A percentile compares a stretch with the other conserved stretches of the same genome.
phyloP scores from a whole-genome alignment of 345 rosid genomes.

The Brassica rapa region DNA sequence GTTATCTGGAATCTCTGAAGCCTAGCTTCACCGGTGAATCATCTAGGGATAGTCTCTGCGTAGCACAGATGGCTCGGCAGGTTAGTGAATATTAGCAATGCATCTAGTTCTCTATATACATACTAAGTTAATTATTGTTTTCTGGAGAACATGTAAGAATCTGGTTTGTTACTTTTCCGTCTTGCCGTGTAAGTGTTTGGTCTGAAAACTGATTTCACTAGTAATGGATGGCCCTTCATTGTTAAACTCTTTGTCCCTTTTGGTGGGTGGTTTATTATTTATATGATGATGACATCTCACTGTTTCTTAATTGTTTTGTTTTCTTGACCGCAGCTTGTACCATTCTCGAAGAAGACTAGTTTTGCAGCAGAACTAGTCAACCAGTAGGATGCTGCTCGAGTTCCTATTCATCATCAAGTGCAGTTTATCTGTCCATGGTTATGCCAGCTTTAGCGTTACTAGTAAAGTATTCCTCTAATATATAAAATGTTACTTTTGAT shows the following conservation, averaged over 20 bases:
- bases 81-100: constrained; percentile 41
- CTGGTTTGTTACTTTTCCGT: background rate
- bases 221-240: background rate
- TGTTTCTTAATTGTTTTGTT: constrained; percentile 15
- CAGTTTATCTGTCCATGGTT: constrained; percentile 1
- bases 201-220: constrained; percentile 19
- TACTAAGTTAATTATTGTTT: constrained; percentile 2
- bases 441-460: constrained; percentile 4
- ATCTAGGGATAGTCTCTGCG: constrained; percentile 41
- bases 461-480: constrained; percentile 10
- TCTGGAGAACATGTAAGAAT: constrained; percentile 13
- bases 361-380: constrained; percentile 34
- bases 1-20: constrained; percentile 46
- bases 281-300: background rate
- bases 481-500: constrained; percentile 4
- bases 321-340: constrained; percentile 46
- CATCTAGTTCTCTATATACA: constrained; percentile 12
- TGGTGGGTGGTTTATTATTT: constrained; percentile 16
- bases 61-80: constrained; percentile 58
- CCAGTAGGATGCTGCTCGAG: constrained; percentile 12
- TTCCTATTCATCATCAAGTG: background rate
- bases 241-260: background rate
- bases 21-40: constrained; percentile 52
- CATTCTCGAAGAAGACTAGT: constrained; percentile 51
- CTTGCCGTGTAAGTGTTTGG: constrained; percentile 3